Base-by-base conservation (phyloP, 352 stramenopile genomes). In the Pythium grandisporangium region DNA sequence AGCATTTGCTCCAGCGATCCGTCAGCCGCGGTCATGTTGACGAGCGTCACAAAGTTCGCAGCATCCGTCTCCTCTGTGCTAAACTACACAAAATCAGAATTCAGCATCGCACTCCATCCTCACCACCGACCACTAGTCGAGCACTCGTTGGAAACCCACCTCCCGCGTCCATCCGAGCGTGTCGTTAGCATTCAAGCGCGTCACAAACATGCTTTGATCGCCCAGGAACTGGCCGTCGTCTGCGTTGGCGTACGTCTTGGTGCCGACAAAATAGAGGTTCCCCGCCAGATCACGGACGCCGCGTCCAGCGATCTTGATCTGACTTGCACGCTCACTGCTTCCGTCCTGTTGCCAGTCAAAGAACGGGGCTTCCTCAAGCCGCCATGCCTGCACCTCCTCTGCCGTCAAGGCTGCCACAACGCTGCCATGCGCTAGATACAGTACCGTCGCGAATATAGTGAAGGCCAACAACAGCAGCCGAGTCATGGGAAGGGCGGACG, bases 321-420 rank as follows among this genome's bases (percentile, higher is more conserved):
- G 48, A 4, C 45, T 58, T 22, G 53, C 45, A 7, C 73, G 61
- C 2, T n/a, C 13, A n/a, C n/a, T n/a, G n/a, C n/a, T n/a, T n/a
- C n/a, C n/a, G n/a, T n/a, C n/a, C 35, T 77, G 68, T 30, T 70
- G 45, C 73, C 73, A 86, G 48, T 84, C 63, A 38, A 73, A 86
- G n/a, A n/a, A n/a, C 6, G 48, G 30, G 13, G 61, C 34, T 39
- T 67, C 76, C 14, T 30, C 20, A 7, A 52, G 23, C 4, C 63
- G 62, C 67, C 70, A 84, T 23, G 47, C 24, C 41, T 79, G 65
- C 4, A 55, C 54, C 5, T 67, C 63, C 0, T 74, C 63, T 0
- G 62, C 35, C 5, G 53, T 64, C 22, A 74, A 48, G 13, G 56
- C 34, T 11, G 41, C 48, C 21, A 19, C 26, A 38, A 3, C 19